These are phyloP conservation scores for Terana coerulea DNA, from an alignment of 768 basidiomycete species.

Conservation along the genomic window DNA sequence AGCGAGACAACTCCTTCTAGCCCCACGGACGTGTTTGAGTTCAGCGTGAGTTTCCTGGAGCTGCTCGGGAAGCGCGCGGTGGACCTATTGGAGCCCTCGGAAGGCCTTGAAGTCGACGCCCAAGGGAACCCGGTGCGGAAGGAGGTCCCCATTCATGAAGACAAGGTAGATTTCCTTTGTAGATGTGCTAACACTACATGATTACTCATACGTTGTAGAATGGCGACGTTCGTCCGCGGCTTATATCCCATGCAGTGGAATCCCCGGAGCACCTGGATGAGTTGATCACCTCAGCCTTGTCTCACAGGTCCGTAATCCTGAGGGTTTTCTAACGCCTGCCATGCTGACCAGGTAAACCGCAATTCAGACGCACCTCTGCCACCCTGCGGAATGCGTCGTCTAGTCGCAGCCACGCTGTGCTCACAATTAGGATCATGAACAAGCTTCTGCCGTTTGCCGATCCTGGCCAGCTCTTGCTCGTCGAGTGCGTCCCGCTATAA, in stretches of 20 bases:
- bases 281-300: constrained; percentile 26
- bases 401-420: constrained; percentile 32
- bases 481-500: constrained; percentile 32
- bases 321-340: not conserved
- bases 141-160: constrained; percentile 29
- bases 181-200: not conserved
- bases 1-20: not conserved
- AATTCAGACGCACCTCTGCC: constrained; percentile 27
- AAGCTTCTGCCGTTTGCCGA: constrained; percentile 30
- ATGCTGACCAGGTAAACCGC: not conserved
- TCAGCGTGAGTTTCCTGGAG: constrained; percentile 32
- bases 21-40: constrained; percentile 24
- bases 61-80: constrained; percentile 29
- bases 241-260: constrained; percentile 22
- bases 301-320: constrained; percentile 16
- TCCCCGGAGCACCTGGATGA: constrained; percentile 30
- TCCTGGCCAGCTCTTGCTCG: constrained; percentile 33
- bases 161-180: constrained; percentile 21
- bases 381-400: constrained; percentile 30
- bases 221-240: constrained; percentile 26
- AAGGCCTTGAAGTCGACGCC: constrained; percentile 21
- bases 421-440: constrained; percentile 31
- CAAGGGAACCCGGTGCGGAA: constrained; percentile 25
- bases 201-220: not conserved
- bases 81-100: constrained; percentile 26